A percentile compares a stretch with the other conserved stretches of the same genome.
Evolutionary conservation across 805 yeast genomes (phyloP).

Genomic region (Candida koratica): DNA sequence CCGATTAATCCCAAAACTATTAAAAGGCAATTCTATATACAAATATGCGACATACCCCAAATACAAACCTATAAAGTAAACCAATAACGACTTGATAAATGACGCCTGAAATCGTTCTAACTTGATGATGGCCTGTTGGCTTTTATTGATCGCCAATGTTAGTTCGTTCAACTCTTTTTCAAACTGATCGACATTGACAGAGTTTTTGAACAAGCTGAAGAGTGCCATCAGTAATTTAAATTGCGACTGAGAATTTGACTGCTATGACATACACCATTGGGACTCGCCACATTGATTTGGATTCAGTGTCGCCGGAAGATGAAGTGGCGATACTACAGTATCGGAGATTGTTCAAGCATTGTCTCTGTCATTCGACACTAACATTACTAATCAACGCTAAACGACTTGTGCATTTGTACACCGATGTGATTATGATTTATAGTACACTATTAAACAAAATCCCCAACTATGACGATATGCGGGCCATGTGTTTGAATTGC

Average conservation of each 20-base stretch:
- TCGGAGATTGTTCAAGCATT: slow-evolving; percentile 28
- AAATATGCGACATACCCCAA: slow-evolving; percentile 18
- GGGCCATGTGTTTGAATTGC: slow-evolving; percentile 26
- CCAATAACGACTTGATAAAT: slow-evolving; percentile 11
- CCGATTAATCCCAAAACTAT: slow-evolving; percentile 16
- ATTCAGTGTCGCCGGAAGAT: slow-evolving; percentile 19
- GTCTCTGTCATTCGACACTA: slow-evolving; percentile 30
- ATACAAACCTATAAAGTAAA: slow-evolving; percentile 21
- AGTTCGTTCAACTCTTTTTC: slow-evolving; percentile 32
- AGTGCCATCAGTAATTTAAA: slow-evolving; percentile 3
- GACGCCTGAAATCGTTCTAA: slow-evolving; percentile 18
- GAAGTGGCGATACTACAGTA: slow-evolving; percentile 25
- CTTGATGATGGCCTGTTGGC: slow-evolving; percentile 23
- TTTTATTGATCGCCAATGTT: slow-evolving; percentile 23
- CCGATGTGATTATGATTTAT: slow-evolving; percentile 38
- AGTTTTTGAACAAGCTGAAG: slow-evolving; percentile 25
- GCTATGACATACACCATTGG: slow-evolving; percentile 40
- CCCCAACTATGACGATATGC: slow-evolving; percentile 40
- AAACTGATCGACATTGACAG: slow-evolving; percentile 28
- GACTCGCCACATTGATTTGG: slow-evolving; percentile 26
- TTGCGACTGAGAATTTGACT: neutral
- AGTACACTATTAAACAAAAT: slow-evolving; percentile 36
- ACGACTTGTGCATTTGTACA: slow-evolving; percentile 32
- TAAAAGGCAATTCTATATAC: slow-evolving; percentile 14
- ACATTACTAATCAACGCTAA: slow-evolving; percentile 26